A percentile compares a stretch with the other conserved stretches of the same genome.
phyloP scores from a whole-genome alignment of 176 grass and related monocot species.

The Eragrostis nindensis region DNA sequence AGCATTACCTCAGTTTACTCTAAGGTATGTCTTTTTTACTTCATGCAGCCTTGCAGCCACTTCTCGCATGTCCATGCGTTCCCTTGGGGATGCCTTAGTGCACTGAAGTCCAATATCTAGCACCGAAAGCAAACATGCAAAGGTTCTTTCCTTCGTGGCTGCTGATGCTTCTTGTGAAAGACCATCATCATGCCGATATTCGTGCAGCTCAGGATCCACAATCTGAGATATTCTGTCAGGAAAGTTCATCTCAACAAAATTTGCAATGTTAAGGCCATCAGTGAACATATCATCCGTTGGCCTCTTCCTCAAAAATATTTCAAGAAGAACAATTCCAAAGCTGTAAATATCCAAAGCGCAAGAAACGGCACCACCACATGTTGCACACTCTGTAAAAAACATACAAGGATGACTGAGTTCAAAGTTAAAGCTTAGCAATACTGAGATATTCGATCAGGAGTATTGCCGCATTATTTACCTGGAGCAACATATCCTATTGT shows the following conservation, averaged over 20 bases:
- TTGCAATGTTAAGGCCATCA: conserved; percentile 35
- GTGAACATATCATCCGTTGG: conserved; percentile 35
- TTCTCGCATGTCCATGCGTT: conserved; percentile 32
- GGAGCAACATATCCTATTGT: too few species aligned
- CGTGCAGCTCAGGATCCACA: conserved; percentile 39
- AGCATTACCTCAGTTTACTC: conserved; percentile 14
- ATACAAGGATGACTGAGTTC: too few species aligned
- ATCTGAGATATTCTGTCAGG: conserved; percentile 21
- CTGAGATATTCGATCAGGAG: too few species aligned
- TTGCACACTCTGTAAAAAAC: too few species aligned
- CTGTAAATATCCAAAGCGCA: conserved; percentile 30
- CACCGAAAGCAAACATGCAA: conserved; percentile 6
- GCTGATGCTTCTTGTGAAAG: background rate
- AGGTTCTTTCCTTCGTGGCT: background rate
- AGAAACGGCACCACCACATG: too few species aligned
- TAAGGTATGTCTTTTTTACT: conserved; percentile 12
- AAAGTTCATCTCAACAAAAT: conserved; percentile 32
- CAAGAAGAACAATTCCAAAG: conserved; percentile 37
- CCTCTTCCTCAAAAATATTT: conserved; percentile 24
- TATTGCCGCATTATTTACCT: too few species aligned
- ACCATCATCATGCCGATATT: background rate
- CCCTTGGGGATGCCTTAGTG: background rate
- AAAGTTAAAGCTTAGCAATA: too few species aligned
- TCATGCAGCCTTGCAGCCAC: conserved; percentile 14
- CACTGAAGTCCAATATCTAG: conserved; percentile 28